Percentiles rank a stretch among this genome's conserved stretches.
Conservation (phyloP, 306 rosid genomes). For the Canavalia ensiformis region DNA sequence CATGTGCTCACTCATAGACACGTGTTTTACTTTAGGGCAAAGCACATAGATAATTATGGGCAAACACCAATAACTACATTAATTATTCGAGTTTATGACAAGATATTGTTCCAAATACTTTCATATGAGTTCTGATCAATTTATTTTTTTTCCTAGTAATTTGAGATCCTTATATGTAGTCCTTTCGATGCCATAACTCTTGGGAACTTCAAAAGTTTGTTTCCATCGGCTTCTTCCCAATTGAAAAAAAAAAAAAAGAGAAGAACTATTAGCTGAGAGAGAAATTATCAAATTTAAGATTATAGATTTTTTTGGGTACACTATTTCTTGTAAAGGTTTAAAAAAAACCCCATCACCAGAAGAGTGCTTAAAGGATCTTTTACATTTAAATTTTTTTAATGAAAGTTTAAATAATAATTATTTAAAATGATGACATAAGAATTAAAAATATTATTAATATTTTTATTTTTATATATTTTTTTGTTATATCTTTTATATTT, state of each 20-base stretch:
- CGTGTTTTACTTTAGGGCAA: neutral
- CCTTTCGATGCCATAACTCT: slow-evolving; percentile 86
- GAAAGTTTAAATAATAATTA: too few relatives aligned
- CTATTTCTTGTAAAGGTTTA: too few relatives aligned
- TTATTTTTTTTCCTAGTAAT: slow-evolving; percentile 6
- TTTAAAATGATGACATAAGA: too few relatives aligned
- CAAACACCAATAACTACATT: neutral
- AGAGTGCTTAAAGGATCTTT: too few relatives aligned
- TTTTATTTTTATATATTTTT: too few relatives aligned
- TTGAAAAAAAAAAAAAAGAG: slow-evolving; percentile 54
- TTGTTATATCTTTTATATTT: too few relatives aligned
- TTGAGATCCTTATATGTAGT: slow-evolving; percentile 61
- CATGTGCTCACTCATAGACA: too few relatives aligned
- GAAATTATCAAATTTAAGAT: too few relatives aligned
- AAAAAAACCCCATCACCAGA: too few relatives aligned
- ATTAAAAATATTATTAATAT: too few relatives aligned
- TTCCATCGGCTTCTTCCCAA: slow-evolving; percentile 76
- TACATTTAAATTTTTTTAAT: too few relatives aligned
- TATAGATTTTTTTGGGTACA: too few relatives aligned
- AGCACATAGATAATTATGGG: neutral
- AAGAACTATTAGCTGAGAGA: neutral
- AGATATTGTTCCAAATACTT: neutral
- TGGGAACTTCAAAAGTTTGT: slow-evolving; percentile 68
- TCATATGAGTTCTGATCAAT: neutral
- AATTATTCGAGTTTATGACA: neutral